These are phyloP conservation scores for Nothophoma quercina DNA, from an alignment of 2,329 filamentous ascomycete genomes.

Conservation along the genomic window DNA sequence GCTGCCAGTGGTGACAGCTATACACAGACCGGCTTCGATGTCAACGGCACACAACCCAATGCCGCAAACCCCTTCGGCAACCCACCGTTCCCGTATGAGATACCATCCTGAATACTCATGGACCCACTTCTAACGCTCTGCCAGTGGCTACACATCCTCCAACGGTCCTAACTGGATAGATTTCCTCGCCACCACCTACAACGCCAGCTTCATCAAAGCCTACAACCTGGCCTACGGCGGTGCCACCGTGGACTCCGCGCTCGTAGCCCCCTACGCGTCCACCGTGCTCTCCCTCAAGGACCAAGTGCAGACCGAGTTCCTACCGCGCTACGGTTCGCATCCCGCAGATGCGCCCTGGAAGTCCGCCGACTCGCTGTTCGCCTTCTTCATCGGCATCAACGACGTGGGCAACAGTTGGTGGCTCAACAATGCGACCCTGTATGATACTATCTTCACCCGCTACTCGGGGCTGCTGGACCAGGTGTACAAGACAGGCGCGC, in stretches of 20 bases:
- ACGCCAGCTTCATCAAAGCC: slow-evolving; percentile 55
- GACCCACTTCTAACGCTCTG: slow-evolving; percentile 12
- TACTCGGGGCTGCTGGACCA: slow-evolving; percentile 49
- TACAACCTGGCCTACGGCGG: slow-evolving; percentile 62
- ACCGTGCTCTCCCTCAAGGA: slow-evolving; percentile 61
- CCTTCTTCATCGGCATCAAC: slow-evolving; percentile 65
- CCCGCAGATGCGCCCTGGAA: slow-evolving; percentile 53
- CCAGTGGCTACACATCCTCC: slow-evolving; percentile 43
- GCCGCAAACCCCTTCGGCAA: slow-evolving; percentile 67
- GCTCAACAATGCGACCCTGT: slow-evolving; percentile 45
- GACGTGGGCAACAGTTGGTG: slow-evolving; percentile 62
- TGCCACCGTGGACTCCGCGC: slow-evolving; percentile 51
- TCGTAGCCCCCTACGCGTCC: slow-evolving; percentile 58
- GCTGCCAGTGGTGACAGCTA: slow-evolving; percentile 64
- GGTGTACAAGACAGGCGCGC: slow-evolving; percentile 55
- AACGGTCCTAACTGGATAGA: slow-evolving; percentile 66
- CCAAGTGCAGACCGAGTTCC: slow-evolving; percentile 57
- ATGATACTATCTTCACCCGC: slow-evolving; percentile 47
- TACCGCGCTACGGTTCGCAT: slow-evolving; percentile 51
- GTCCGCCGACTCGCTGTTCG: slow-evolving; percentile 55
- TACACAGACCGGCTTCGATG: slow-evolving; percentile 66
- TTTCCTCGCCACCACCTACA: slow-evolving; percentile 49
- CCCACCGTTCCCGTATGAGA: slow-evolving; percentile 58
- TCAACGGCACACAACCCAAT: slow-evolving; percentile 60
- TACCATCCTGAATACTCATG: neutral